Evolutionary conservation across 2,329 filamentous ascomycete species (phyloP).

Genomic region (Trichoderma sp.): DNA sequence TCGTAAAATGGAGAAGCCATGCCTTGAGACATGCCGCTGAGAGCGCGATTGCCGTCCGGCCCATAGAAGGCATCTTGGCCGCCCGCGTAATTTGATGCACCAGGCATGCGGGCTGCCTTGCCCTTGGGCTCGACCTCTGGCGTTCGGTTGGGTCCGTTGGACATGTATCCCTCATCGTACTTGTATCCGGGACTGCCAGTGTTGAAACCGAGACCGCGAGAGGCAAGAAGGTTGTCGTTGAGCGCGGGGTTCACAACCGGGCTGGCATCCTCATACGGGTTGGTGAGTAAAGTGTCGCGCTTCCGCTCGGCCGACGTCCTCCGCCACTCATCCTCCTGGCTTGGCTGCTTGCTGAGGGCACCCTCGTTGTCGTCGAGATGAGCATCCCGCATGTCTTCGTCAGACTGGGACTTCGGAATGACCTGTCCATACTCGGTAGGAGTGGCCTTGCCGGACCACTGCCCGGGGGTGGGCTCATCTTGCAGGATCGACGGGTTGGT

Average conservation of each 20-base stretch:
- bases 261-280: slow-evolving; percentile 67
- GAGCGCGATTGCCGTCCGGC: slow-evolving; percentile 63
- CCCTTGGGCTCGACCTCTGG: slow-evolving; percentile 57
- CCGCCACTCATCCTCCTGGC: slow-evolving; percentile 66
- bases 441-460: slow-evolving; percentile 60
- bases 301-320: slow-evolving; percentile 64
- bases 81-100: slow-evolving; percentile 51
- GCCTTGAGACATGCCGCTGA: slow-evolving; percentile 89
- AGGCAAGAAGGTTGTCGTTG: slow-evolving; percentile 52
- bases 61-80: slow-evolving; percentile 69
- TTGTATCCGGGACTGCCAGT: slow-evolving; percentile 63
- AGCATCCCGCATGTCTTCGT: slow-evolving; percentile 49
- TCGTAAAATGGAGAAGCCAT: slow-evolving; percentile 91
- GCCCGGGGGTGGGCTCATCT: slow-evolving; percentile 50
- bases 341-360: slow-evolving; percentile 56
- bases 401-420: slow-evolving; percentile 34
- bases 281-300: slow-evolving; percentile 66
- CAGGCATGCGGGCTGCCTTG: slow-evolving; percentile 57
- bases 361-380: slow-evolving; percentile 38
- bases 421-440: slow-evolving; percentile 45
- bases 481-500: slow-evolving; percentile 86
- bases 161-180: slow-evolving; percentile 88
- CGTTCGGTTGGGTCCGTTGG: slow-evolving; percentile 63
- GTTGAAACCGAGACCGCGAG: slow-evolving; percentile 49
- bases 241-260: slow-evolving; percentile 60